phyloP scores from a whole-genome alignment of 768 basidiomycete genomes.

The Boletus eberwhitei region DNA sequence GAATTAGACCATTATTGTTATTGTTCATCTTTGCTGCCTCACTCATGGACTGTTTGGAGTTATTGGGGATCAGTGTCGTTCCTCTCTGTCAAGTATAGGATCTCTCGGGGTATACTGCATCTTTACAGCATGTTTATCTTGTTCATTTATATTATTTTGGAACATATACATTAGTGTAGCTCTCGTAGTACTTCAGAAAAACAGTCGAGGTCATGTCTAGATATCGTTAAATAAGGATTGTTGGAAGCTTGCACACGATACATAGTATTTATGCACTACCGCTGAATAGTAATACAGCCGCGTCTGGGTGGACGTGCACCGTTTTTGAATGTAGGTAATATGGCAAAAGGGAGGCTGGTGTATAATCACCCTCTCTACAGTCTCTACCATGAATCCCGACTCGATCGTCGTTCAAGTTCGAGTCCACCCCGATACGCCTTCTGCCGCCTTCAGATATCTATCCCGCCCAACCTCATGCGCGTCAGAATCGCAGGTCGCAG shows the following conservation, averaged over 20 bases:
- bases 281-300: too few relatives aligned
- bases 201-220: slow-evolving; percentile 1
- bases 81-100: slow-evolving; percentile 28
- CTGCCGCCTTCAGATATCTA: slow-evolving; percentile 45
- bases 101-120: slow-evolving; percentile 34
- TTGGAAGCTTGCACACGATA: slow-evolving; percentile 2
- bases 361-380: neutral
- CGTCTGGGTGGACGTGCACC: too few relatives aligned
- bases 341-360: neutral
- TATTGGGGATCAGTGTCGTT: slow-evolving; percentile 22
- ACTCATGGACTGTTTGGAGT: slow-evolving; percentile 33
- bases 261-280: neutral
- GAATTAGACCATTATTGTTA: slow-evolving; percentile 33
- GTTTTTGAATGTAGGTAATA: neutral
- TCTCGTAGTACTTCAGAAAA: slow-evolving; percentile 18
- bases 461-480: slow-evolving; percentile 23
- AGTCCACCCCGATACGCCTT: slow-evolving; percentile 40
- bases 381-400: slow-evolving; percentile 16
- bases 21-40: slow-evolving; percentile 24
- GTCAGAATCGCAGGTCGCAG: slow-evolving; percentile 9
- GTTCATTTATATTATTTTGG: slow-evolving; percentile 38
- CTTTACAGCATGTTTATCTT: slow-evolving; percentile 35
- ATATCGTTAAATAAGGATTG: slow-evolving; percentile 15
- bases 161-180: slow-evolving; percentile 32
- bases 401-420: slow-evolving; percentile 37